Base-by-base conservation (phyloP, 805 yeast species). In the Candida nitratophila region DNA sequence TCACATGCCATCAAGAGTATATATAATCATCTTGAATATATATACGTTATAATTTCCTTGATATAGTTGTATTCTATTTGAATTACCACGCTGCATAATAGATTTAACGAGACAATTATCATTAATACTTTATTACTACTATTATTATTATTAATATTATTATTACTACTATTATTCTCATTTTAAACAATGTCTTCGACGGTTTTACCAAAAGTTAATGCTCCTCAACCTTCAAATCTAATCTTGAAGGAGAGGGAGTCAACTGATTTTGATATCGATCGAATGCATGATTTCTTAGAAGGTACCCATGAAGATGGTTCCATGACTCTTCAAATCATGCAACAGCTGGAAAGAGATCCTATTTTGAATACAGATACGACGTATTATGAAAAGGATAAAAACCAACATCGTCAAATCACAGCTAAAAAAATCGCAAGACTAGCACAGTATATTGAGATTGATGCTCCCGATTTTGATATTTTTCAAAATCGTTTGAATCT, bases 341-440 rank as follows among this genome's bases (percentile, higher is more conserved):
- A 74, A 49, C 80, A 82, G 55, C 65, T 83, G 55, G 80, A 79
- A 54, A 70, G 80, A 51, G 91, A 84, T 59, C 89, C 89, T 1
- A 63, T 83, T 15, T 66, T 84, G 45, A 70, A 74, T 34, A 71
- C 79, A 1, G 70, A 71, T 33, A 66, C 79, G 5, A 57, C 67
- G 31, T 77, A 74, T 59, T 84, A 82, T 56, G 88, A 83, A 48
- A 57, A 69, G 50, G 65, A 71, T 33, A 81, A 79, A 56, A 65
- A 58, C 1, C 67, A 79, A 54, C 78, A 80, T 56, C 72, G 91
- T 50, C 81, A 73, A 51, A 54, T 70, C 30, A 76, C 86, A 2
- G 86, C 81, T 8, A 54, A 61, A 33, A 83, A 79, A 59, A 82
- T 84, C 48, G 76, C 73, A 44, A 71, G 86, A 50, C 59, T 84